Percentiles rank a stretch among this genome's conserved stretches.
Conservation (phyloP, 805 yeast genomes). For the Komagataella pseudopastoris region DNA sequence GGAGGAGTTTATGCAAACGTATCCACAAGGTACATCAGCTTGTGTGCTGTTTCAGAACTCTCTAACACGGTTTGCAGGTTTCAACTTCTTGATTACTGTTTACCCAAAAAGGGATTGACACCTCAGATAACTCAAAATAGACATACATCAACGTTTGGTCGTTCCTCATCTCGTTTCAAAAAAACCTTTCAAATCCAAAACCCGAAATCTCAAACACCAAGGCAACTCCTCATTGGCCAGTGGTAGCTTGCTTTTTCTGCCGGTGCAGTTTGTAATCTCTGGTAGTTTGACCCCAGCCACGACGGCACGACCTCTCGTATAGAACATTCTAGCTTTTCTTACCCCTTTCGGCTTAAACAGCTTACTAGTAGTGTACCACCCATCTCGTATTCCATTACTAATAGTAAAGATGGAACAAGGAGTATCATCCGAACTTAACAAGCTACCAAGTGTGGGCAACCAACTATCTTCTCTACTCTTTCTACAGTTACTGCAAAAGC, state of each 20-base stretch:
- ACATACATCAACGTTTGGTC: not conserved
- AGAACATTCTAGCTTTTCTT: not conserved
- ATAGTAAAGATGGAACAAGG: not conserved
- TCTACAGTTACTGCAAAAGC: not conserved
- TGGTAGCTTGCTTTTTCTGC: not conserved
- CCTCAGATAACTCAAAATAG: not conserved
- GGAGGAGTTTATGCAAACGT: too few relatives aligned
- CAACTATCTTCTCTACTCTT: not conserved
- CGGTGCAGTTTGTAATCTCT: not conserved
- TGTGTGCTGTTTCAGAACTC: not conserved
- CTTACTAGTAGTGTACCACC: not conserved
- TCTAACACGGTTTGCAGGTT: too few relatives aligned
- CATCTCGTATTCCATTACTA: not conserved
- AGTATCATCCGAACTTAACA: not conserved
- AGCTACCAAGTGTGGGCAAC: not conserved
- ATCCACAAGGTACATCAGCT: too few relatives aligned
- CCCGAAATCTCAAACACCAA: not conserved
- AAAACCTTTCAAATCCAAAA: not conserved
- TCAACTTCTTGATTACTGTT: too few relatives aligned
- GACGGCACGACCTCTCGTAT: not conserved
- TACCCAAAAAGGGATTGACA: too few relatives aligned
- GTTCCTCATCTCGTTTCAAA: not conserved
- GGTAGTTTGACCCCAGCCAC: not conserved
- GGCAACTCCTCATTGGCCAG: not conserved
- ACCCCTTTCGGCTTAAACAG: not conserved